phyloP scores from a whole-genome alignment of 768 basidiomycete species.

The Lentinus brumalis region DNA sequence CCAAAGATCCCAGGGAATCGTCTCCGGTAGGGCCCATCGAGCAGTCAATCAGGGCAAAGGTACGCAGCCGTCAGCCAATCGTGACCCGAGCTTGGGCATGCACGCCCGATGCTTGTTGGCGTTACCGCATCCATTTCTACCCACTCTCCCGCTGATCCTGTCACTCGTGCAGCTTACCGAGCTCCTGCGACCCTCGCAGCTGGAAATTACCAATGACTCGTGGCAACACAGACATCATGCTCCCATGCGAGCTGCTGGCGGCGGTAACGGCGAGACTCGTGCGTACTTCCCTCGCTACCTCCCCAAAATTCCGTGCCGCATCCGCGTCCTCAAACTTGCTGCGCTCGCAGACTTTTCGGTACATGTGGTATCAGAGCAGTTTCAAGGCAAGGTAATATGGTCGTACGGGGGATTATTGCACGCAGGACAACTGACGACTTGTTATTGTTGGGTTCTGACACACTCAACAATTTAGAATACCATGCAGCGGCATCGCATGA shows the following conservation, averaged over 20 bases:
- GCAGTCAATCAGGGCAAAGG: constrained; percentile 62
- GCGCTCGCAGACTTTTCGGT: constrained; percentile 68
- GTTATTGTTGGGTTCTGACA: constrained; percentile 1
- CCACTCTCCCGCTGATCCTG: background rate
- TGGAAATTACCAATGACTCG: constrained; percentile 79
- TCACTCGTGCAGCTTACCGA: constrained; percentile 51
- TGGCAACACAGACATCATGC: constrained; percentile 85
- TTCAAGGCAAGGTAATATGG: constrained; percentile 69
- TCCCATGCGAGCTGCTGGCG: constrained; percentile 72
- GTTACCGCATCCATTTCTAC: background rate
- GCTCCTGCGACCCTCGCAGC: constrained; percentile 59
- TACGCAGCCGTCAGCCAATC: constrained; percentile 28
- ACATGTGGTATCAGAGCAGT: constrained; percentile 69
- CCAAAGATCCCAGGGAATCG: constrained; percentile 10
- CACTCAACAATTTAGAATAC: constrained; percentile 49
- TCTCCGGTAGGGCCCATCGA: constrained; percentile 52
- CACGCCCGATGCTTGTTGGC: background rate
- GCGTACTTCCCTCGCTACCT: constrained; percentile 35
- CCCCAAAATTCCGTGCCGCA: background rate
- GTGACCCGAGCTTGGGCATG: background rate
- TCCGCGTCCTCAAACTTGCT: background rate
- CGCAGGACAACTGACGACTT: constrained; percentile 2
- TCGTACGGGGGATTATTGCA: background rate
- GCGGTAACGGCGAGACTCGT: constrained; percentile 81
- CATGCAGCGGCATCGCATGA: constrained; percentile 81